phyloP scores from a whole-genome alignment of 768 basidiomycete species.

The Naematelia encephala region DNA sequence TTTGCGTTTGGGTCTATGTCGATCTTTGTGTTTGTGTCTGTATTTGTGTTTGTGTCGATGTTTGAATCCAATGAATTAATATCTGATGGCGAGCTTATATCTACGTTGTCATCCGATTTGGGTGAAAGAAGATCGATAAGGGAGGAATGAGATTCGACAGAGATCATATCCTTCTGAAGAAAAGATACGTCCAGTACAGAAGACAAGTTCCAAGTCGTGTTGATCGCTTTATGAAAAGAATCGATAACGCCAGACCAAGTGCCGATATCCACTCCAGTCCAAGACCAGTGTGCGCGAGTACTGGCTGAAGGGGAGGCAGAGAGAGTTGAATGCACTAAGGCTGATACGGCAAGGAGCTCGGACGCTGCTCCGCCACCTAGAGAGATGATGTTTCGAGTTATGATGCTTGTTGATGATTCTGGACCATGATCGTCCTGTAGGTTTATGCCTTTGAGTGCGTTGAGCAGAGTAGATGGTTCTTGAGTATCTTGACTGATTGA shows the following conservation, averaged over 20 bases:
- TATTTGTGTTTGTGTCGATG: not conserved
- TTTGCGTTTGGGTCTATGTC: conserved; percentile 3
- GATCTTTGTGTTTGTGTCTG: not conserved
- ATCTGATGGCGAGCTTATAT: not conserved
- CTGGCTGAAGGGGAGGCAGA: not conserved
- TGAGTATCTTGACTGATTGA: no score
- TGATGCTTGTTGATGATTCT: not conserved
- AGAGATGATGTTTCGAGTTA: conserved; percentile 27
- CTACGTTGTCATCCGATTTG: no score
- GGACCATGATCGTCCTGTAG: no score
- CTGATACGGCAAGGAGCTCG: conserved; percentile 40
- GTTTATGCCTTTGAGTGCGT: no score
- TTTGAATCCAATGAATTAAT: not conserved
- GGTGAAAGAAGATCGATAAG: not conserved
- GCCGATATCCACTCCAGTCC: conserved; percentile 46
- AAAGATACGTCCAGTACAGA: not conserved
- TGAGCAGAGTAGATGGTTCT: no score
- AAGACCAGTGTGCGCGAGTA: conserved; percentile 10
- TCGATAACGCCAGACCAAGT: conserved; percentile 28
- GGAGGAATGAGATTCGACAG: not conserved
- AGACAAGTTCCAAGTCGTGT: not conserved
- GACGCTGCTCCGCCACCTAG: conserved; percentile 49
- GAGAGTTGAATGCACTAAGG: conserved; percentile 16
- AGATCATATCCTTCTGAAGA: not conserved
- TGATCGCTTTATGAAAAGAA: conserved; percentile 12